Evolutionary conservation across 75 land plant species (phyloP), one percentile per base, ranked within the genome.

Genomic region (Ceratopteris richardii): DNA sequence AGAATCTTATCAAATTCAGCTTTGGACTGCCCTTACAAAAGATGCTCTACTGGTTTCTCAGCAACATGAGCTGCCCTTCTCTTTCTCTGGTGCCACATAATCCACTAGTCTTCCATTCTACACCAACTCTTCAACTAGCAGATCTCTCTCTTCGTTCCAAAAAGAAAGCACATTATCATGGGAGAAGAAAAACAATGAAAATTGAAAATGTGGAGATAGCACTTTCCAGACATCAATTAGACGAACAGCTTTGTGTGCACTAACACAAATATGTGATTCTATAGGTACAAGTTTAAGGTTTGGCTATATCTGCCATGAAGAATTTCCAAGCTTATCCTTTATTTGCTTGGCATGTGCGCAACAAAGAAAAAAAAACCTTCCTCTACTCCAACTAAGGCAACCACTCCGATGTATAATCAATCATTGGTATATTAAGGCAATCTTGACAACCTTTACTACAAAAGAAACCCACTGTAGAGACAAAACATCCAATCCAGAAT

Each of bases 341-440:
- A 92, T 81, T 70, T 88, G 89, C 64, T 69, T 75, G 12, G 95
- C 75, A 57, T 92, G 95, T 29, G 97, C 86, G 52, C 97, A 92
- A 66, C 97, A 92, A 41, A 92, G 85, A 1, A n/a, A 92, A 90
- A 74, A 85, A 88, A n/a, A 82, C 89, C 58, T 92, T 90, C 61
- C 82, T 95, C 39, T 88, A 86, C 7, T 90, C 97, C 13, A 79
- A 95, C 43, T 90, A 85, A 26, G 92, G 95, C 19, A 92, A 78
- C 97, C 97, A 92, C 21, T 91, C 84, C 21, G 88, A 69, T 7
- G 95, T 71, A 65, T 92, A 92, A 57, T 92, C 82, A 39, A 92
- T 92, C 90, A 92, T 84, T 11, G 97, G 97, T 0, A 78, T 69
- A 64, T 85, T 82, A n/a, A n/a, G n/a, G n/a, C n/a, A n/a, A n/a